Evolutionary conservation across 108 stramenopile species (phyloP).

Genomic region (Parietichytrium sp.): DNA sequence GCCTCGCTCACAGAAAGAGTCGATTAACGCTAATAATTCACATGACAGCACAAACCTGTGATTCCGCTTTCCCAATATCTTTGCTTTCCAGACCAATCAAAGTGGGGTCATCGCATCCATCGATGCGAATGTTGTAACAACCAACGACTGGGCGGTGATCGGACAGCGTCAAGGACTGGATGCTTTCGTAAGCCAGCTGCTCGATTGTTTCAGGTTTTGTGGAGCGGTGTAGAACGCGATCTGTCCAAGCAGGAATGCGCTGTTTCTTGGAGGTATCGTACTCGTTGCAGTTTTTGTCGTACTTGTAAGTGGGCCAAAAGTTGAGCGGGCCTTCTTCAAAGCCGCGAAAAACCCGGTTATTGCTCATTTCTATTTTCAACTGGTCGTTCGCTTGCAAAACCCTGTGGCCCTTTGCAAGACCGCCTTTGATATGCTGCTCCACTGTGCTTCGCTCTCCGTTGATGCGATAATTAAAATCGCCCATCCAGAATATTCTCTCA

Average conservation of each 20-base stretch:
- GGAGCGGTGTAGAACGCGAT: conserved; percentile 42
- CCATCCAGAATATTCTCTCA: conserved; percentile 53
- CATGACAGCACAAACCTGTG: neutral
- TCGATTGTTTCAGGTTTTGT: neutral
- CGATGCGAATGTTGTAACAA: conserved; percentile 25
- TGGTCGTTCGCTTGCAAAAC: conserved; percentile 69
- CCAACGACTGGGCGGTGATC: conserved; percentile 52
- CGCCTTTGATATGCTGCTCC: conserved; percentile 47
- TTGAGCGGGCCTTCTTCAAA: conserved; percentile 54
- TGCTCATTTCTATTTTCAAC: conserved; percentile 56
- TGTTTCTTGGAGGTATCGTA: conserved; percentile 60
- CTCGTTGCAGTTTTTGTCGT: conserved; percentile 52
- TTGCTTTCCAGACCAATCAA: neutral
- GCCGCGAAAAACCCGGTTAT: conserved; percentile 49
- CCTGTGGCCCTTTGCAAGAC: conserved; percentile 61
- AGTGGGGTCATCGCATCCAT: neutral
- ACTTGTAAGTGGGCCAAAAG: conserved; percentile 66
- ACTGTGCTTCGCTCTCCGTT: conserved; percentile 60
- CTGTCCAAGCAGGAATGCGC: conserved; percentile 58
- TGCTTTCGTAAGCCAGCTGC: neutral
- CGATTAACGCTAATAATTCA: too few relatives aligned
- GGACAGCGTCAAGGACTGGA: neutral
- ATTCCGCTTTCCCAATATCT: conserved; percentile 7
- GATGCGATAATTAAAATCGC: conserved; percentile 68
- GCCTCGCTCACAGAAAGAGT: too few relatives aligned